Conservation (phyloP, 2,329 filamentous ascomycete species). For the Rhytidhysteron rufulum region DNA sequence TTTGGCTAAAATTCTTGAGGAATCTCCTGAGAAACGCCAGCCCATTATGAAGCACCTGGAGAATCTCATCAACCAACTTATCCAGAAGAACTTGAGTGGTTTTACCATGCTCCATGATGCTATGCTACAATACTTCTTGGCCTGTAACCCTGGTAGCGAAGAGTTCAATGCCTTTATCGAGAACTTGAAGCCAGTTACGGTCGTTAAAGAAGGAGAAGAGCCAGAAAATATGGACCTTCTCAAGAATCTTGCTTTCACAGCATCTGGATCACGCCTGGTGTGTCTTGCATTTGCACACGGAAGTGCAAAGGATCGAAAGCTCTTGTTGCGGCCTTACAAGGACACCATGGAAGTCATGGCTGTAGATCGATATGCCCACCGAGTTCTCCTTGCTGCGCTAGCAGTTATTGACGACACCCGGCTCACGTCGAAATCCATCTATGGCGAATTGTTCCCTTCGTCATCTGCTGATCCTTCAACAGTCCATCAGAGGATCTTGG, state of each 20-base stretch:
- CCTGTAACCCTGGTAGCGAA: conserved; percentile 69
- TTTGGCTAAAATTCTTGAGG: conserved; percentile 68
- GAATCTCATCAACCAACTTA: conserved; percentile 83
- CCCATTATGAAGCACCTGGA: conserved; percentile 82
- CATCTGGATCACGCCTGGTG: conserved; percentile 77
- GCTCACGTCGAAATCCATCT: conserved; percentile 77
- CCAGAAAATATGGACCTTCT: conserved; percentile 60
- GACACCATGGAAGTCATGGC: conserved; percentile 85
- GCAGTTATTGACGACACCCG: conserved; percentile 95
- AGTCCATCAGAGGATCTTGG: conserved; percentile 61
- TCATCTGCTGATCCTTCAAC: conserved; percentile 46
- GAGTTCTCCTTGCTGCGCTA: conserved; percentile 78
- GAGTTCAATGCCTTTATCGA: conserved; percentile 87
- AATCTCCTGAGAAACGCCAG: conserved; percentile 77
- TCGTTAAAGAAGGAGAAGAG: conserved; percentile 54
- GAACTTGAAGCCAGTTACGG: conserved; percentile 85
- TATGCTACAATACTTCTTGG: conserved; percentile 94
- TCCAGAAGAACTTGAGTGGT: conserved; percentile 94
- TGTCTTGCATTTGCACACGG: conserved; percentile 80
- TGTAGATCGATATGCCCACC: conserved; percentile 71
- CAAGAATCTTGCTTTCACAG: conserved; percentile 95
- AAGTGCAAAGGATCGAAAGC: conserved; percentile 86
- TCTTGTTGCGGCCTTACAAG: conserved; percentile 83
- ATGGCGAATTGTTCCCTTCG: conserved; percentile 70
- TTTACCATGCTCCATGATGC: conserved; percentile 98